Evolutionary conservation across 495 filamentous ascomycete genomes (phyloP).

Genomic region (Xylaria nigripes): DNA sequence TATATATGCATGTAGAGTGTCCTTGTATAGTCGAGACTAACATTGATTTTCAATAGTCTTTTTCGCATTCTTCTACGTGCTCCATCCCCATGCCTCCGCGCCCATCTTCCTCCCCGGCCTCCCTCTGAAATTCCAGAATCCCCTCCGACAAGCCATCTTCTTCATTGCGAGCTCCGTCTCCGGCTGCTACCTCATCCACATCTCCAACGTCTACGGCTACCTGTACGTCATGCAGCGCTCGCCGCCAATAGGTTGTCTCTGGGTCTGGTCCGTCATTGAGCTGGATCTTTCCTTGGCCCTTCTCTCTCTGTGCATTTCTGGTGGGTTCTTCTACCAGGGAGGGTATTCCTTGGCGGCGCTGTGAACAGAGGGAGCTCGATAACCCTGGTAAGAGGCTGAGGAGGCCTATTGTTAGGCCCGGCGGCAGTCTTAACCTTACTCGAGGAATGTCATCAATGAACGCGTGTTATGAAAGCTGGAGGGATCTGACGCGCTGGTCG

Average conservation of each 20-base stretch:
- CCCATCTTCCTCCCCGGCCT: conserved; percentile 36
- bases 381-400: no score
- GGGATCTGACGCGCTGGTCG: no score
- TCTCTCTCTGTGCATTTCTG: conserved; percentile 50
- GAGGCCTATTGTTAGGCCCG: no score
- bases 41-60: conserved; percentile 42
- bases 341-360: conserved; percentile 52
- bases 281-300: conserved; percentile 62
- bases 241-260: conserved; percentile 79
- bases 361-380: neutral
- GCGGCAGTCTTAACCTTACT: no score
- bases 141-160: conserved; percentile 54
- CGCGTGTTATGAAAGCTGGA: no score
- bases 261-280: conserved; percentile 92
- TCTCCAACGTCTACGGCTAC: conserved; percentile 71
- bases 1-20: neutral
- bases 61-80: conserved; percentile 49
- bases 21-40: conserved; percentile 12
- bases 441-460: no score
- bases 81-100: conserved; percentile 46
- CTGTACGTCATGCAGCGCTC: conserved; percentile 87
- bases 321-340: conserved; percentile 59
- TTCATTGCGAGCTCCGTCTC: conserved; percentile 43
- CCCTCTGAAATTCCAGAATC: conserved; percentile 35
- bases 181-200: conserved; percentile 71